Evolutionary conservation across 2,329 filamentous ascomycete genomes (phyloP), one percentile per base, ranked within the genome.

Genomic region (Colletotrichum simmondsii): DNA sequence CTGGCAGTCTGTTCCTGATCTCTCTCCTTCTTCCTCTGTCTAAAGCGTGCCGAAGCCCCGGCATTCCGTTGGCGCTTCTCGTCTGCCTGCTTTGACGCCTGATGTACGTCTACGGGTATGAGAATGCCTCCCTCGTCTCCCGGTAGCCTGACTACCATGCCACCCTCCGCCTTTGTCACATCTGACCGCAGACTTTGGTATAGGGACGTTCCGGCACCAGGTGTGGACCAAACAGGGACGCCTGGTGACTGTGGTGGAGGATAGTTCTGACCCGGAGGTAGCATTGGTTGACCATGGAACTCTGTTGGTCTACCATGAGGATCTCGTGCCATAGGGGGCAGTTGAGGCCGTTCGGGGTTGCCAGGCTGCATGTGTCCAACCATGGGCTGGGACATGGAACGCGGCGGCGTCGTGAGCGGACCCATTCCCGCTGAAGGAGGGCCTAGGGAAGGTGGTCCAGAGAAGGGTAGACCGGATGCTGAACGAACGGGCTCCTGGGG

Each of bases 21-120:
- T 80, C 93, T 92, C 78, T 95, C 94, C 83, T 97, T 97, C 79
- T 95, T 92, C 72, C 95, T 89, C 78, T 92, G 91, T 68, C 95
- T 90, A 76, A 97, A 97, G 72, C 95, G 89, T 60, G 94, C 94
- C 69, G 94, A 97, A 6, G 95, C 95, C 60, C 93, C 93, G 53
- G 95, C 95, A 78, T 97, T 97, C 64, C 94, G 90, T 80, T 93
- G 92, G 68, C 95, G 88, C 83, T 97, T 97, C 81, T 97, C 94
- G 78, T 97, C 94, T 52, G 94, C 93, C 77, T 94, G 91, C 76
- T 92, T 92, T 14, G 95, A 97, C 14, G 93, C 95, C 77, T 94
- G 93, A 76, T 94, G 93, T 56, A 94, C 91, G 79, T 97, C 94
- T 11, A 96, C 91, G 16, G 92, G 92, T 61, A 95, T 90, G 11